Evolutionary conservation across 306 rosid species (phyloP).

Genomic region (Castanospermum australe): DNA sequence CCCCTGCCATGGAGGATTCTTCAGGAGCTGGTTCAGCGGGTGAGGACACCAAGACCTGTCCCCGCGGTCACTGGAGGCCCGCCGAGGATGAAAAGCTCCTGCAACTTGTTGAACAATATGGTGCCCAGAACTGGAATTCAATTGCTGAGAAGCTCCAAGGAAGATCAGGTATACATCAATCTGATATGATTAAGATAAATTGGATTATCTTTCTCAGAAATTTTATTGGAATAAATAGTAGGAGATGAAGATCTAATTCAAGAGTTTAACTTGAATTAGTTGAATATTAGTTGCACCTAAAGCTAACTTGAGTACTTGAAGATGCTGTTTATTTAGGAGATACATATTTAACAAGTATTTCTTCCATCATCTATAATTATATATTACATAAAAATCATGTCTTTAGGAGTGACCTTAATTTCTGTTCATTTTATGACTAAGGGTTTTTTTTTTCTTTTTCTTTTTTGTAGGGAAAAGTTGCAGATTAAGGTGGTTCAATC

Average conservation of each 20-base stretch:
- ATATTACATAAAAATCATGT: background rate
- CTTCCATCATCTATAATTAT: background rate
- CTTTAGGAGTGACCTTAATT: background rate
- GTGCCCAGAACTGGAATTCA: constrained; percentile 75
- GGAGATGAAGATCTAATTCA: background rate
- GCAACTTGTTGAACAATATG: constrained; percentile 56
- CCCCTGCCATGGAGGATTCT: constrained; percentile 49
- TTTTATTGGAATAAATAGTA: background rate
- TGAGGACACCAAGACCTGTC: constrained; percentile 40
- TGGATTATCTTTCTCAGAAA: background rate
- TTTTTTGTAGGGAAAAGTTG: constrained; percentile 61
- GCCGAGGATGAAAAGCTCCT: constrained; percentile 70
- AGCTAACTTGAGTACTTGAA: background rate
- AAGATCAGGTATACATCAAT: constrained; percentile 51
- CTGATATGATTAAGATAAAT: background rate
- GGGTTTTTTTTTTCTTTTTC: background rate
- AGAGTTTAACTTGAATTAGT: background rate
- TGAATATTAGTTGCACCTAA: background rate
- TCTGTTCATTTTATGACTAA: background rate
- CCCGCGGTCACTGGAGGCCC: constrained; percentile 64
- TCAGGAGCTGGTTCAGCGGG: constrained; percentile 15
- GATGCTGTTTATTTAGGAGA: background rate
- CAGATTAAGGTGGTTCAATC: constrained; percentile 82
- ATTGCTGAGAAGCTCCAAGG: constrained; percentile 80
- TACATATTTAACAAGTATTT: background rate